These are phyloP conservation scores for Pichia nakasei DNA, from an alignment of 805 yeast species.

Conservation along the genomic window DNA sequence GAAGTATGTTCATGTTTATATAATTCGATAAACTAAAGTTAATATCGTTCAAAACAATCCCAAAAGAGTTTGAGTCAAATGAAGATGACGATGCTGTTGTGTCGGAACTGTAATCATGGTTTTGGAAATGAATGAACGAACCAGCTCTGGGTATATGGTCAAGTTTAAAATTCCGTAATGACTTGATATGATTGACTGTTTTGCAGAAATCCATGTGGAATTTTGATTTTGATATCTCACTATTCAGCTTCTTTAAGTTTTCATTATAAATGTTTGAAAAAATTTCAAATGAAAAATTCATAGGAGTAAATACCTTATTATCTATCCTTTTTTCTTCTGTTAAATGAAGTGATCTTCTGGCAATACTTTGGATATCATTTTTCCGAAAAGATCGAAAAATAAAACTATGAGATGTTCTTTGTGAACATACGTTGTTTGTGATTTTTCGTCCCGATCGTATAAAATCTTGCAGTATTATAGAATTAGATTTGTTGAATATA, in stretches of 20 bases:
- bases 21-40: constrained; percentile 3
- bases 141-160: constrained; percentile 8
- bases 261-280: not conserved
- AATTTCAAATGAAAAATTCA: not conserved
- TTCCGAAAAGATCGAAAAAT: too few relatives aligned
- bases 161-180: not conserved
- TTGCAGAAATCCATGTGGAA: not conserved
- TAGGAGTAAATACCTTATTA: constrained; percentile 4
- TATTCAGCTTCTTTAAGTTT: not conserved
- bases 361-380: too few relatives aligned
- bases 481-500: too few relatives aligned
- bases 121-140: constrained; percentile 12
- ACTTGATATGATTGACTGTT: constrained; percentile 2
- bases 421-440: too few relatives aligned
- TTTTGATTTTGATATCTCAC: not conserved
- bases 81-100: not conserved
- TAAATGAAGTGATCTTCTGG: too few relatives aligned
- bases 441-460: too few relatives aligned
- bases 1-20: constrained; percentile 7
- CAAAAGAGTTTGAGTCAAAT: constrained; percentile 5
- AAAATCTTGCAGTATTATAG: too few relatives aligned
- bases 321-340: not conserved
- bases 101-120: not conserved
- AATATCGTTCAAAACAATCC: constrained; percentile 12
- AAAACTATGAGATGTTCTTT: too few relatives aligned